Base-by-base conservation (phyloP, 768 basidiomycete genomes). In the Tricholoma bakamatsutake region DNA sequence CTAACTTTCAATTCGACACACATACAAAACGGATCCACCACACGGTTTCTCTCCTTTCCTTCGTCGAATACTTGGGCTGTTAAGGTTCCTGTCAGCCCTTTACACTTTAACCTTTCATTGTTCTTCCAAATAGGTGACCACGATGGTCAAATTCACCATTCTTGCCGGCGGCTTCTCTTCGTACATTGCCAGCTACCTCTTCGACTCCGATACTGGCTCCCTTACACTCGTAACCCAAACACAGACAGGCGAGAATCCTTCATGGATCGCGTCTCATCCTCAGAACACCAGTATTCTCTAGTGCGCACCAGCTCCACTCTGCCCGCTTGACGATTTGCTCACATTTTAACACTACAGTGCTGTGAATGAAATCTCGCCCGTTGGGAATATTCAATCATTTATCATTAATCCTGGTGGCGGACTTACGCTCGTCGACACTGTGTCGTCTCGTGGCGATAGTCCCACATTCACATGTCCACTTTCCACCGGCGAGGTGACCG, bases 241-340 rank as follows among this genome's bases (percentile, higher is more conserved):
- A 4, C 73, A 74, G 9, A 78, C 79, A 0, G 80, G 78, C 1
- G 64, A 60, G 4, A 83, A 79, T 61, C 75, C 80, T 1, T 82
- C 82, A 0, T 85, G 84, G 84, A 81, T 87, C 31, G 73, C 71
- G 0, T 74, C 73, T 13, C 77, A 83, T 57, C 79, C 78, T 0
- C 72, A 73, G 40, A 80, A 85, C 65, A 69, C 71, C 28, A 82
- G 76, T 56, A 76, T 86, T 33, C 71, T 85, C 52, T 85, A 85
- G 84, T 85, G 57, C 47, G 81, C 54, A 31, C 28, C 5, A 31
- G 15, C 7, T 7, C 39, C 6, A 43, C 31, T 18, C 45, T 21
- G 21, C 18, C 27, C 45, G 18, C 24, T 17, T 48, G n/a, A 40
- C 45, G 31, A 18, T 34, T 30, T 13, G 13, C 12, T 55, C 21